Evolutionary conservation across 225 moss, liverwort and hornwort species (phyloP), one percentile per base, ranked within the genome.

Genomic region (Thuidium tamariscinum): DNA sequence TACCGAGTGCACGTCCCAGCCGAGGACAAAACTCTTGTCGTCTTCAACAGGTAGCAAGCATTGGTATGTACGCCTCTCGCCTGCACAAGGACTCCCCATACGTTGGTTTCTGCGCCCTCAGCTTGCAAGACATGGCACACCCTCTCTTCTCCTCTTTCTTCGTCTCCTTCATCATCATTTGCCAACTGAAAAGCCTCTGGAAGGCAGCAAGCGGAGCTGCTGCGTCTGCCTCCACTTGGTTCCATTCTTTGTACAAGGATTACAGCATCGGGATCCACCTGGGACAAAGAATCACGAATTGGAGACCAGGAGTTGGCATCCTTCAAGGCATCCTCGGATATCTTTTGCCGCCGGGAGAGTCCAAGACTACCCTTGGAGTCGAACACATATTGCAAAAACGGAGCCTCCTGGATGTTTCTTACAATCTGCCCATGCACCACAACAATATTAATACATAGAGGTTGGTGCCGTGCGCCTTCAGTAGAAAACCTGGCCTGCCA

Each of bases 71-170:
- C 87, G 57, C 90, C 90, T 69, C 93, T 87, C 14, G 94, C 93
- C 65, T 95, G 96, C 61, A 95, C 96, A 32, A 97, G 92, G 26
- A 97, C 81, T n/a, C 97, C 97, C 96, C 97, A 97, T 29, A 94
- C 81, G 69, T 91, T 91, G 49, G 94, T 92, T 77, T 91, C 91
- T 11, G 64, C 82, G 44, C 87, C 86, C 5, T 79, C 93, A 16
- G 74, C 61, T 42, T 82, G 88, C 72, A 89, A 80, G 48, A 67
- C 34, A 23, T 74, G 87, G 21, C 55, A 84, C 37, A 52, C 63
- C 55, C 37, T 32, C 29, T 55, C 74, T 34, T 51, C 81, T 29
- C 32, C 72, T 5, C 32, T 11, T 46, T 49, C 57, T 11, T 39
- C 77, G 5, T 29, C 39, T 39, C 29, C 74, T 49, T 30, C 22